These are phyloP conservation scores for Zygoascus ofunaensis DNA, from an alignment of 805 yeast genomes.

Conservation along the genomic window DNA sequence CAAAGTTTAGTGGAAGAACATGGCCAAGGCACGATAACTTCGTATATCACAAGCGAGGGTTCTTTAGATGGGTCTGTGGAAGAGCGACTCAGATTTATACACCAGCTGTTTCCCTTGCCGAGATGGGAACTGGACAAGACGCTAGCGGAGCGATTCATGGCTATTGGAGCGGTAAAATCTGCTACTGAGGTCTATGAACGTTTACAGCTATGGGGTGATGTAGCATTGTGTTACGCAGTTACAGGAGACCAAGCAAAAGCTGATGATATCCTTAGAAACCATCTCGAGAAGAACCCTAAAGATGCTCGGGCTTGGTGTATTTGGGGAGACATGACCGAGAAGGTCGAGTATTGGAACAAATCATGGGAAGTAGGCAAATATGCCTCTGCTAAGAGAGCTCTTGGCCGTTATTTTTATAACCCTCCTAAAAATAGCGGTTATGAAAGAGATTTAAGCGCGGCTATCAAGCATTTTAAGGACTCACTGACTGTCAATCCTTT, in stretches of 20 bases:
- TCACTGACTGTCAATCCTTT: constrained; percentile 66
- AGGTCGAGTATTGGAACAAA: constrained; percentile 67
- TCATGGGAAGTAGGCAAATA: constrained; percentile 85
- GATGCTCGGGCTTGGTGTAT: constrained; percentile 81
- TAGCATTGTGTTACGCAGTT: constrained; percentile 85
- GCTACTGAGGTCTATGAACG: constrained; percentile 87
- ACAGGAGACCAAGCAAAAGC: constrained; percentile 68
- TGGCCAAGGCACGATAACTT: constrained; percentile 52
- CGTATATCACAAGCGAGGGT: constrained; percentile 22
- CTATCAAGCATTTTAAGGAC: constrained; percentile 63
- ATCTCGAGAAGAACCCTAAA: constrained; percentile 48
- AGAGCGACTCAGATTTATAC: constrained; percentile 58
- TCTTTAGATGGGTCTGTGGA: constrained; percentile 26
- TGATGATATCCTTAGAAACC: constrained; percentile 42
- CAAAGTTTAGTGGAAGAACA: constrained; percentile 84
- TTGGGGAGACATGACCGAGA: constrained; percentile 69
- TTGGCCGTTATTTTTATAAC: constrained; percentile 61
- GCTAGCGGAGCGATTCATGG: constrained; percentile 79
- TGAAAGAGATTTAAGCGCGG: constrained; percentile 40
- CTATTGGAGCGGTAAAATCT: constrained; percentile 73
- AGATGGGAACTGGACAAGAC: constrained; percentile 76
- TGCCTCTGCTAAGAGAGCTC: constrained; percentile 75
- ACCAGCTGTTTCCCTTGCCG: constrained; percentile 68
- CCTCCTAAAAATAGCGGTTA: constrained; percentile 52
- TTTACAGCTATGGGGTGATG: constrained; percentile 64